These are phyloP conservation scores for Trichosporon faecale DNA, from an alignment of 1,284 basidiomycete species.

Conservation along the genomic window DNA sequence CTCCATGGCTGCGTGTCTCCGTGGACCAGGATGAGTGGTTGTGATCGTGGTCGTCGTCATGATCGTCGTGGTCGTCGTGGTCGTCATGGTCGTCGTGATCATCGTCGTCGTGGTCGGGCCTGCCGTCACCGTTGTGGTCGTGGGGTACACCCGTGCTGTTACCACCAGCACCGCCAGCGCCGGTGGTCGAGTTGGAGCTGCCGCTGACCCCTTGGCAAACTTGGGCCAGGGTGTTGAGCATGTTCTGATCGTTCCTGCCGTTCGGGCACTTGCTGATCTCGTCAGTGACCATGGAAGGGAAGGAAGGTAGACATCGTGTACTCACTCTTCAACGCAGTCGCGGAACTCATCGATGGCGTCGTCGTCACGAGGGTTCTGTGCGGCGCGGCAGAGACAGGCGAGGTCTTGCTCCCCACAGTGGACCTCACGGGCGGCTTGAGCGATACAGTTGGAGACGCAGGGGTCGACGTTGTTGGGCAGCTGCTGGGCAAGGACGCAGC, in stretches of 20 bases:
- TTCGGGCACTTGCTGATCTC: not conserved
- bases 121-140: not conserved
- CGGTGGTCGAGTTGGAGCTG: not conserved
- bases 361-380: not conserved
- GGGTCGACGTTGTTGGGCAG: not conserved
- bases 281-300: not conserved
- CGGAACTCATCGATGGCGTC: not conserved
- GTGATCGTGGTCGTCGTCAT: not conserved
- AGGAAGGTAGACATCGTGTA: not conserved
- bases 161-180: not conserved
- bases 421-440: not conserved
- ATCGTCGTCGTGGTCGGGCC: not conserved
- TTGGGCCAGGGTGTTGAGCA: not conserved
- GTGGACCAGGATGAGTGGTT: not conserved
- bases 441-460: not conserved
- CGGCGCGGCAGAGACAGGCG: not conserved
- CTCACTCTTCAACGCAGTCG: not conserved
- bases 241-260: not conserved
- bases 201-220: not conserved
- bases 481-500: not conserved
- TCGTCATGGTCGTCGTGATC: not conserved
- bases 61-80: not conserved
- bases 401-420: not conserved
- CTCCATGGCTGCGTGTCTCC: too few relatives aligned
- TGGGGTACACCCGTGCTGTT: not conserved